These are phyloP conservation scores for Kazachstania sp. DNA, from an alignment of 1,139 yeast species.

Conservation along the genomic window DNA sequence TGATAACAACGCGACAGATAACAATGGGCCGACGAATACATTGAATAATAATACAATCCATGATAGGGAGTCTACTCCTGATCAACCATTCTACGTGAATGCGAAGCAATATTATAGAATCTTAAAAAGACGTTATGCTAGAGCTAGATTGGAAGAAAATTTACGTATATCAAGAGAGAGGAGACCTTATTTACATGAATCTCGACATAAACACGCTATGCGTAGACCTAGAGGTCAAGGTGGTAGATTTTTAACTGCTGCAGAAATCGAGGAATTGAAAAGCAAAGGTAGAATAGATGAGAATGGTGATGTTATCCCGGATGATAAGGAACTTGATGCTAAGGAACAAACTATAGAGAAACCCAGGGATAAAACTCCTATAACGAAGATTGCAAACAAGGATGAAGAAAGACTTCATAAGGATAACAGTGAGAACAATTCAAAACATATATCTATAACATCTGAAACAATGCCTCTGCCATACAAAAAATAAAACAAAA, in stretches of 20 bases:
- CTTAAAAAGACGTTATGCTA: constrained; percentile 80
- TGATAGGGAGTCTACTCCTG: constrained; percentile 27
- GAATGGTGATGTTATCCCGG: background rate
- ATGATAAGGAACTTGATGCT: constrained; percentile 6
- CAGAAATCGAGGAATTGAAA: constrained; percentile 78
- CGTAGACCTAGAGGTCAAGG: constrained; percentile 98
- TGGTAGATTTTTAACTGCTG: constrained; percentile 92
- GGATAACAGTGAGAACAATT: background rate
- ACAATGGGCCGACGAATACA: background rate
- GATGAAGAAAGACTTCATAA: background rate
- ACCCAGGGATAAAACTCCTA: background rate
- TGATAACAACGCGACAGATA: background rate
- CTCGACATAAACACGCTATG: constrained; percentile 98
- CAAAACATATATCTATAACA: background rate
- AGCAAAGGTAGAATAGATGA: constrained; percentile 1
- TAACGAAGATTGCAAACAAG: background rate
- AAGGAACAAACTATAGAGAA: background rate
- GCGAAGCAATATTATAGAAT: constrained; percentile 97
- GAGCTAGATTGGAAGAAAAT: constrained; percentile 87
- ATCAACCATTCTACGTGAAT: constrained; percentile 94
- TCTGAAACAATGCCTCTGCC: background rate
- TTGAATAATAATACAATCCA: background rate
- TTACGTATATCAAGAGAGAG: constrained; percentile 83
- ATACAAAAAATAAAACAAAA: background rate
- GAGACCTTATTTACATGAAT: constrained; percentile 91